A percentile compares a stretch with the other conserved stretches of the same genome.
phyloP scores from a whole-genome alignment of 2,329 filamentous ascomycete species.

The Hymenoscyphus fraxineus region DNA sequence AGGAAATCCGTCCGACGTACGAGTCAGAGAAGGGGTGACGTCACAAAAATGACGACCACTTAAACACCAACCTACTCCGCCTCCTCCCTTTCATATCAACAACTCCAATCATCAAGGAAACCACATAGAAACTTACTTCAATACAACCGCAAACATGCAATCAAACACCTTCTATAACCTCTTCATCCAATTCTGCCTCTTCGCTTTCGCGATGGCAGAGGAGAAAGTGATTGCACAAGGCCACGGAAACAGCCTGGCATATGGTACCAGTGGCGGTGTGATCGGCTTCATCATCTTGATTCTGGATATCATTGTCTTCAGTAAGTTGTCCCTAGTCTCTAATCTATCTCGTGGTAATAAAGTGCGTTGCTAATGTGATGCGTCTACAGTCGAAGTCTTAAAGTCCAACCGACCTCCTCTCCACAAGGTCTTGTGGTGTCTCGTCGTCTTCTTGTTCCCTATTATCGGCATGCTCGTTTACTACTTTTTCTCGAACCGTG shows the following conservation, averaged over 20 bases:
- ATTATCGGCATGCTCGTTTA: conserved; percentile 59
- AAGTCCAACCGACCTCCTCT: conserved; percentile 57
- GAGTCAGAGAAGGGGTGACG: not conserved
- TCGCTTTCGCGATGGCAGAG: conserved; percentile 44
- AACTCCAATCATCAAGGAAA: not conserved
- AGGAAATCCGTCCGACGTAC: not conserved
- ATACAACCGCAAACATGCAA: conserved; percentile 2
- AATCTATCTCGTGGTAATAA: not conserved
- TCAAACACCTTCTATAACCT: conserved; percentile 35
- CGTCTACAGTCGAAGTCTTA: conserved; percentile 55
- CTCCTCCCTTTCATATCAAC: not conserved
- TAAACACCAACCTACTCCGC: not conserved
- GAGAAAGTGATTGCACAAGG: conserved; percentile 38
- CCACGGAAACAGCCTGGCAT: conserved; percentile 49
- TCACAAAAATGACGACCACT: not conserved
- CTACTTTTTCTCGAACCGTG: conserved; percentile 61
- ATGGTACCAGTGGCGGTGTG: conserved; percentile 58
- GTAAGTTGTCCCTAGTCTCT: conserved; percentile 41
- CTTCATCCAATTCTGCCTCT: conserved; percentile 51
- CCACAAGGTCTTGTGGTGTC: conserved; percentile 59
- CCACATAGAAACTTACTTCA: not conserved
- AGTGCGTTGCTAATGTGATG: not conserved
- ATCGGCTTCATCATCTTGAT: conserved; percentile 58
- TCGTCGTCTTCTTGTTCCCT: conserved; percentile 63
- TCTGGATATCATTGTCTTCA: conserved; percentile 59